A percentile compares a stretch with the other conserved stretches of the same genome.
Evolutionary conservation across 495 filamentous ascomycete genomes (phyloP).

Genomic region (Aspergillus carlsbadensis): DNA sequence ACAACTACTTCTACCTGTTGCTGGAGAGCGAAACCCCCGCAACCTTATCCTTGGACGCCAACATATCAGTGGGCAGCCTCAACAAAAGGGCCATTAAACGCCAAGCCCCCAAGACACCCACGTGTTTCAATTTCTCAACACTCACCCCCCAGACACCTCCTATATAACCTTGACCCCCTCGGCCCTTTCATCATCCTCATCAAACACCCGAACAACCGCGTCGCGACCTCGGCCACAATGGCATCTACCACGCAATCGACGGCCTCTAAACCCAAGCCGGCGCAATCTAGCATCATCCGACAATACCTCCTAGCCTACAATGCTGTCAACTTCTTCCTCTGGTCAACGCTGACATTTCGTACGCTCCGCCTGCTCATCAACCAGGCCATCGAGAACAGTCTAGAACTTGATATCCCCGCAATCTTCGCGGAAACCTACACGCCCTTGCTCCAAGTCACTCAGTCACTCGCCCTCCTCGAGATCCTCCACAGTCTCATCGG

Average conservation of each 20-base stretch:
- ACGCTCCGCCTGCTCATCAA: conserved; percentile 45
- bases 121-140: neutral
- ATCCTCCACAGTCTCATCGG: conserved; percentile 73
- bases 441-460: conserved; percentile 70
- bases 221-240: neutral
- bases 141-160: neutral
- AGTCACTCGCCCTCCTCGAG: conserved; percentile 81
- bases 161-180: neutral
- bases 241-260: neutral
- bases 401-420: conserved; percentile 40
- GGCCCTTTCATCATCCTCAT: neutral
- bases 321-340: conserved; percentile 67
- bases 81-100: neutral
- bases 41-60: no score
- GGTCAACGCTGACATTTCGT: conserved; percentile 68
- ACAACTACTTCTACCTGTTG: no score
- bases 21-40: no score
- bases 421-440: conserved; percentile 58
- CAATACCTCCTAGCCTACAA: conserved; percentile 85
- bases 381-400: conserved; percentile 13
- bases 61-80: no score
- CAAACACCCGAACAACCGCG: neutral
- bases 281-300: conserved; percentile 23
- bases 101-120: conserved; percentile 1
- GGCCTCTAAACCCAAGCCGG: conserved; percentile 3